phyloP scores from a whole-genome alignment of 2,329 filamentous ascomycete species.

The Incumbomyces lentus region DNA sequence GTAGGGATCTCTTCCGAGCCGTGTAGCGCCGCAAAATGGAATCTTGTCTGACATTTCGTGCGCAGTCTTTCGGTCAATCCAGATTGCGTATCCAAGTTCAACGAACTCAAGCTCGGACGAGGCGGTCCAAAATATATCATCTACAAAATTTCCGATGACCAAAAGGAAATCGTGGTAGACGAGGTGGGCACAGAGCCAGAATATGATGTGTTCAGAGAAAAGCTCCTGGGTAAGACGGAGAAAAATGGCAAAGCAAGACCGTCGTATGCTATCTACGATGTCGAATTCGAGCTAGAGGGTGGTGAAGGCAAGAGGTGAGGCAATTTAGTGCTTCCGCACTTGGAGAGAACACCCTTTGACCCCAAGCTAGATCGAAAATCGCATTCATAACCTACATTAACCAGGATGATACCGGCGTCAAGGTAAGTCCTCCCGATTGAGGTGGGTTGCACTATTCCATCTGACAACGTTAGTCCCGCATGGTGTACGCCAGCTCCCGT shows the following conservation, averaged over 20 bases:
- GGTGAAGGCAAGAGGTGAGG: slow-evolving; percentile 40
- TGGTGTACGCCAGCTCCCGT: slow-evolving; percentile 42
- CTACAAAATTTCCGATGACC: slow-evolving; percentile 42
- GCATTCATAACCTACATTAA: slow-evolving; percentile 36
- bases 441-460: too few species aligned
- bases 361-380: slow-evolving; percentile 37
- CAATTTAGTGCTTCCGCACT: background rate
- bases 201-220: slow-evolving; percentile 39
- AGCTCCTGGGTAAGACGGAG: slow-evolving; percentile 34
- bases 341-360: background rate
- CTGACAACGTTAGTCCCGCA: slow-evolving; percentile 29
- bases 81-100: slow-evolving; percentile 38
- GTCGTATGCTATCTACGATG: slow-evolving; percentile 42
- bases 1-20: slow-evolving; percentile 10
- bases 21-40: too few species aligned
- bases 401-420: slow-evolving; percentile 21
- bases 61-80: slow-evolving; percentile 36
- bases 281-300: slow-evolving; percentile 38
- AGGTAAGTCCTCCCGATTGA: slow-evolving; percentile 11
- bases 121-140: slow-evolving; percentile 40
- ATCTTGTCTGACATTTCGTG: slow-evolving; percentile 10
- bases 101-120: slow-evolving; percentile 37
- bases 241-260: slow-evolving; percentile 34
- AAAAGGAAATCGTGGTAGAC: slow-evolving; percentile 41
- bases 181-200: slow-evolving; percentile 34